Percentiles rank a stretch among this genome's conserved stretches.
phyloP scores from a whole-genome alignment of 148 eudicot species.

The Chenopodium suecicum region DNA sequence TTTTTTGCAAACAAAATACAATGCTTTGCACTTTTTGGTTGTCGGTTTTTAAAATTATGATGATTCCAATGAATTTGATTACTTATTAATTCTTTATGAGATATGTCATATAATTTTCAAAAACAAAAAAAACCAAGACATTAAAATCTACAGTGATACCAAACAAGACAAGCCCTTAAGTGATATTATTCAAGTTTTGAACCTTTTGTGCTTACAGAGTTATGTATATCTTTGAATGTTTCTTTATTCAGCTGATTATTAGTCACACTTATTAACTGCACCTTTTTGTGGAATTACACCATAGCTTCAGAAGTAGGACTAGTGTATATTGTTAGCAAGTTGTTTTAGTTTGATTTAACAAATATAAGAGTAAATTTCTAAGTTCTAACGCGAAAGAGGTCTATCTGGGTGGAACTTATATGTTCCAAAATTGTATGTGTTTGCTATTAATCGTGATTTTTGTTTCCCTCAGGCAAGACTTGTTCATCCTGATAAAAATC shows the following conservation, averaged over 20 bases:
- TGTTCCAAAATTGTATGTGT: not conserved
- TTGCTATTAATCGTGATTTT: not conserved
- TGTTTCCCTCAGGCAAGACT: slow-evolving; percentile 63
- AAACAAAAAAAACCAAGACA: too few relatives aligned
- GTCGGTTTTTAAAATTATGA: too few relatives aligned
- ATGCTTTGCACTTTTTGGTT: too few relatives aligned
- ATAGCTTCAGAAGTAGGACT: not conserved
- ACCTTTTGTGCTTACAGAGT: not conserved
- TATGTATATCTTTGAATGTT: too few relatives aligned
- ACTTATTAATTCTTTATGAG: too few relatives aligned
- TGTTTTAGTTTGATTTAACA: not conserved
- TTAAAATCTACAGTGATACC: too few relatives aligned
- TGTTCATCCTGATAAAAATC: slow-evolving; percentile 96
- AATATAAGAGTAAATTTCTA: not conserved
- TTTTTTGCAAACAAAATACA: too few relatives aligned
- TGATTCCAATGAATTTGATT: too few relatives aligned
- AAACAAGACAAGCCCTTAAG: too few relatives aligned
- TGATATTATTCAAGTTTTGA: not conserved
- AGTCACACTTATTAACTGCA: not conserved
- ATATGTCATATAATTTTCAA: too few relatives aligned
- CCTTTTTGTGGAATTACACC: not conserved
- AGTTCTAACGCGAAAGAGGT: not conserved
- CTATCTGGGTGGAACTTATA: not conserved
- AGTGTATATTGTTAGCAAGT: not conserved
- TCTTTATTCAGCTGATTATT: too few relatives aligned